Base-by-base conservation (phyloP, 129 eudicot genomes). In the Lactuca saligna region DNA sequence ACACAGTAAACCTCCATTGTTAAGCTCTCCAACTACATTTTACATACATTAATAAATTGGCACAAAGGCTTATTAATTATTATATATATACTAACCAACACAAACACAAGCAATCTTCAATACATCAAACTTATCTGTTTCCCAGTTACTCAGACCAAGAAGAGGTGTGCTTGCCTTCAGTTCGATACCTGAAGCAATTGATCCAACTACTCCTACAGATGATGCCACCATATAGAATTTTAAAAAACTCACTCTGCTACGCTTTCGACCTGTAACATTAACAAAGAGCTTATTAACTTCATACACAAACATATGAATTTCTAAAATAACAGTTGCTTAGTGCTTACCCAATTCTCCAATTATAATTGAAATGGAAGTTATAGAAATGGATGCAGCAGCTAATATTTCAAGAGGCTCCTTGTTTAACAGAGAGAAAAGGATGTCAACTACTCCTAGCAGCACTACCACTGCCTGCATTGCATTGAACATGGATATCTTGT, bases 261-360 rank as follows among this genome's bases (percentile, higher is more conserved):
- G 79, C 68, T 78, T 91, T 54, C 96, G 86, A 35, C 97, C 97
- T 91, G 71, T 61, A 72, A 58, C 33, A 68, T 20, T 20, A 20
- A 0, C 1, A 20, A 20, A 20, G 1, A n/a, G n/a, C n/a, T n/a
- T n/a, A n/a, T n/a, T 20, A 44, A 51, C 29, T 66, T 54, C 60
- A 75, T 11, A 46, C 9, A 58, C 67, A 73, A 64, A 13, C 41
- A 50, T 8, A 1, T 61, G 48, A 55, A 29, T 41, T 42, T 16
- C n/a, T 0, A 32, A 57, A 65, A 48, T 54, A 29, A 57, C 7
- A 71, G 54, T 29, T 29, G 64, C 17, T 60, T 70, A 20, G 0
- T 20, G 20, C 20, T 20, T 20, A 88, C 96, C 97, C 57, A 80
- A 55, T 80, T 88, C 97, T 20, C 97, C 97, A 17, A 88, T 16